Percentiles rank a stretch among this genome's conserved stretches.
These are phyloP conservation scores for Epithemia pelagica DNA, from an alignment of 108 stramenopile genomes.

Conservation along the genomic window DNA sequence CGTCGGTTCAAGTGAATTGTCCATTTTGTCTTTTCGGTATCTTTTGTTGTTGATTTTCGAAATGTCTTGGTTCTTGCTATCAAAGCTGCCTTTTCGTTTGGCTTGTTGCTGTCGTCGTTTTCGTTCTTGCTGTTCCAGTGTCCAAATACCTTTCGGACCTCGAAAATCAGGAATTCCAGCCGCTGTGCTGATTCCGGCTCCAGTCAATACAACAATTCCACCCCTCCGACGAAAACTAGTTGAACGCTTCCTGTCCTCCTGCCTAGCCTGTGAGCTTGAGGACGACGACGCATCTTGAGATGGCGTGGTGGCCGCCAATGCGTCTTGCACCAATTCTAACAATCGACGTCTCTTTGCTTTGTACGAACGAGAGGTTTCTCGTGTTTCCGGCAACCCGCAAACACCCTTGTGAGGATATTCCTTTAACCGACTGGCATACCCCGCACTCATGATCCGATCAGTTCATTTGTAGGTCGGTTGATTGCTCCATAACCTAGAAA, in stretches of 20 bases:
- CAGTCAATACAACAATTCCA: constrained; percentile 75
- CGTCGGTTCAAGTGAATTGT: neutral
- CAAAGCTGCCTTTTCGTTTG: neutral
- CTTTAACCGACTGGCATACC: constrained; percentile 49
- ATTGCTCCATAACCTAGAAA: too few relatives aligned
- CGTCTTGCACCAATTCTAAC: constrained; percentile 31
- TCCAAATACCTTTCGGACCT: constrained; percentile 91
- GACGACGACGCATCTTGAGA: neutral
- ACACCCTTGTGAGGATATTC: constrained; percentile 66
- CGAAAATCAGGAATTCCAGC: constrained; percentile 97
- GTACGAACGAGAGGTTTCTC: constrained; percentile 52
- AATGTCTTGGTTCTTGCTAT: constrained; percentile 8
- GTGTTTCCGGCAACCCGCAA: constrained; percentile 77
- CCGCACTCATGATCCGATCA: constrained; percentile 40
- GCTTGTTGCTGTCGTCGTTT: constrained; percentile 9
- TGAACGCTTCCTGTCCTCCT: neutral
- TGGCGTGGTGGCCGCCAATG: neutral
- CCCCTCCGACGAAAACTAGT: neutral
- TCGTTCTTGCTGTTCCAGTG: constrained; percentile 51
- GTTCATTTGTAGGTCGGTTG: too few relatives aligned
- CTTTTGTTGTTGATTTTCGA: constrained; percentile 46
- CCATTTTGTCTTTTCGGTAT: neutral
- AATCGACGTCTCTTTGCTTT: constrained; percentile 47
- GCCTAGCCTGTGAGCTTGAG: neutral
- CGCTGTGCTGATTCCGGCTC: constrained; percentile 90